Percentiles rank a stretch among this genome's conserved stretches.
These are phyloP conservation scores for Cutaneotrichosporon dermatis DNA, from an alignment of 1,284 basidiomycete genomes.

Conservation along the genomic window DNA sequence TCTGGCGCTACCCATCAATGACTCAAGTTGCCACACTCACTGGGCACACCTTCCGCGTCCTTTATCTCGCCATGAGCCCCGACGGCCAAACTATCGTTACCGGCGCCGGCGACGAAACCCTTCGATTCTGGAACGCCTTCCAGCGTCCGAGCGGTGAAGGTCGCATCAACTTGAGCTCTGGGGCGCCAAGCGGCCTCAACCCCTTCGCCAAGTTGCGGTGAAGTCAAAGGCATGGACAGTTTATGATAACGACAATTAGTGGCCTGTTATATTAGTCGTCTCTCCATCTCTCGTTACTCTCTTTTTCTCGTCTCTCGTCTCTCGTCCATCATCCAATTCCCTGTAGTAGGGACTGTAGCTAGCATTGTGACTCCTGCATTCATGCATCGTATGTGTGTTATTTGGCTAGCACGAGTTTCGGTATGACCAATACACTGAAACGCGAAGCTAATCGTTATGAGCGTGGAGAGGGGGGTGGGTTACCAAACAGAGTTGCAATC, in stretches of 20 bases:
- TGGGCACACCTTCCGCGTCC: conserved; percentile 88
- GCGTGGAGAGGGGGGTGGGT: too few species aligned
- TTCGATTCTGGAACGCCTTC: conserved; percentile 94
- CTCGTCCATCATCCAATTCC: neutral
- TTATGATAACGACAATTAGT: too few species aligned
- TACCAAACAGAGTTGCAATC: too few species aligned
- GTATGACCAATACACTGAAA: too few species aligned
- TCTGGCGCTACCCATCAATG: conserved; percentile 93
- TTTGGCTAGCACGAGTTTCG: too few species aligned
- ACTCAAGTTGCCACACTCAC: conserved; percentile 90
- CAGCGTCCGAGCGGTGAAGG: conserved; percentile 46
- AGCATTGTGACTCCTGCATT: neutral
- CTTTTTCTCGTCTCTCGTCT: neutral
- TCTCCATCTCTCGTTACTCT: too few species aligned
- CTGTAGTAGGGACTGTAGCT: neutral
- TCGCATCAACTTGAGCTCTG: conserved; percentile 2
- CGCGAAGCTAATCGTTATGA: too few species aligned
- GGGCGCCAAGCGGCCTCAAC: conserved; percentile 9
- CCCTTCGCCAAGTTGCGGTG: conserved; percentile 15
- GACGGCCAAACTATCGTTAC: conserved; percentile 97
- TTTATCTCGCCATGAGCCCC: conserved; percentile 95
- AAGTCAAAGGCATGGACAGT: neutral
- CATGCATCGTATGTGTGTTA: neutral
- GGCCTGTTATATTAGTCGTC: too few species aligned
- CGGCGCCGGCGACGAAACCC: conserved; percentile 94